Percentiles rank a stretch among this genome's conserved stretches.
These are phyloP conservation scores for Trifolium subterraneum DNA, from an alignment of 306 rosid species.

Conservation along the genomic window DNA sequence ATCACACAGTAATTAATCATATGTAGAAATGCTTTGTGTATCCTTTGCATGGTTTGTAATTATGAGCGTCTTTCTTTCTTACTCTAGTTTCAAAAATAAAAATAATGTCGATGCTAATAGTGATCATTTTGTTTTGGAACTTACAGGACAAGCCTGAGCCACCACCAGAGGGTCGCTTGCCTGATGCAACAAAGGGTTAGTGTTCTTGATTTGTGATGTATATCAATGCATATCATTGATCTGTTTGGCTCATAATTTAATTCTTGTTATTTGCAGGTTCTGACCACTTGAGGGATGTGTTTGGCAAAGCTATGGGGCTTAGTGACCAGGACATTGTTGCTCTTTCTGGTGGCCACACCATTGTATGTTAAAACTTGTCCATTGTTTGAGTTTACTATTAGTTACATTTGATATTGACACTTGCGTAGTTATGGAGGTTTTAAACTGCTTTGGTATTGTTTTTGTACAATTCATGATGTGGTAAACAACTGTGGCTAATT, in stretches of 20 bases:
- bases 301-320: constrained; percentile 81
- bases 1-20: background rate
- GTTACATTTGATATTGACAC: background rate
- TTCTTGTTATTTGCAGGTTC: constrained; percentile 54
- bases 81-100: background rate
- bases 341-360: constrained; percentile 91
- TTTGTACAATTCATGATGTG: background rate
- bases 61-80: background rate
- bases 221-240: no score
- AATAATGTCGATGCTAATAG: background rate
- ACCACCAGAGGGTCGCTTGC: constrained; percentile 96
- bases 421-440: background rate
- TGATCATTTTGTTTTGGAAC: background rate
- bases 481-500: background rate
- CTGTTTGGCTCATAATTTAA: background rate
- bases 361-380: constrained; percentile 49
- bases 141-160: constrained; percentile 76
- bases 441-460: background rate
- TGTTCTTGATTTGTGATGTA: no score
- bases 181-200: constrained; percentile 79
- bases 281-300: constrained; percentile 91
- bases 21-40: background rate
- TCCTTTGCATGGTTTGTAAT: background rate
- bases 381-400: background rate
- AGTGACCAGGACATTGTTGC: constrained; percentile 91